A percentile compares a stretch with the other conserved stretches of the same genome.
phyloP scores from a whole-genome alignment of 2,329 filamentous ascomycete genomes.

The Thielaviopsis punctulata region DNA sequence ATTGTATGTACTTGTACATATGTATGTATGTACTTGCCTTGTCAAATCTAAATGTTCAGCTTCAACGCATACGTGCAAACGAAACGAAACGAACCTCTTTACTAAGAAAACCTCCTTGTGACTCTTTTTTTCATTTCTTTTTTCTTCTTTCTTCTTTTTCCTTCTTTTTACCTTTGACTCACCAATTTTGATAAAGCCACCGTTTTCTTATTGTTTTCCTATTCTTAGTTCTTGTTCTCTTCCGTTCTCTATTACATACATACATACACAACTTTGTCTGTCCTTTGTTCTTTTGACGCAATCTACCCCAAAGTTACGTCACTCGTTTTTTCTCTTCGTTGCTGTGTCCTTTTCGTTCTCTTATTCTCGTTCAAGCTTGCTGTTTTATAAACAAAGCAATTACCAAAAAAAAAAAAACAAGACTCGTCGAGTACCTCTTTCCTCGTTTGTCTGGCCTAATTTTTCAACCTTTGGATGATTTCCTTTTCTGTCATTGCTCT shows the following conservation, averaged over 20 bases:
- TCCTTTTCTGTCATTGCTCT: conserved; percentile 1
- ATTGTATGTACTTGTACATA: no score
- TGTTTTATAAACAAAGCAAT: not conserved
- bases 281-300: not conserved
- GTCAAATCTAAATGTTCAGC: no score
- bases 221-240: no score
- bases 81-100: no score
- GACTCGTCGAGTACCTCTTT: no score
- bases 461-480: not conserved
- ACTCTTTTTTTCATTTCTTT: not conserved
- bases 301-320: not conserved
- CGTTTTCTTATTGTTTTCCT: not conserved
- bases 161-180: not conserved
- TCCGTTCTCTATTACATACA: no score
- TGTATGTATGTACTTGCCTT: no score
- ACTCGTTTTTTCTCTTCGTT: not conserved
- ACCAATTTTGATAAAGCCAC: not conserved
- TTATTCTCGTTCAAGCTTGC: not conserved
- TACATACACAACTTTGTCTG: no score
- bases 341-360: not conserved
- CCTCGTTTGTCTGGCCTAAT: not conserved
- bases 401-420: not conserved
- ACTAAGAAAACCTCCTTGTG: no score
- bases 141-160: not conserved
- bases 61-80: no score